Conservation (phyloP, 179 eudicot species). For the Sideroxylon spinosum region DNA sequence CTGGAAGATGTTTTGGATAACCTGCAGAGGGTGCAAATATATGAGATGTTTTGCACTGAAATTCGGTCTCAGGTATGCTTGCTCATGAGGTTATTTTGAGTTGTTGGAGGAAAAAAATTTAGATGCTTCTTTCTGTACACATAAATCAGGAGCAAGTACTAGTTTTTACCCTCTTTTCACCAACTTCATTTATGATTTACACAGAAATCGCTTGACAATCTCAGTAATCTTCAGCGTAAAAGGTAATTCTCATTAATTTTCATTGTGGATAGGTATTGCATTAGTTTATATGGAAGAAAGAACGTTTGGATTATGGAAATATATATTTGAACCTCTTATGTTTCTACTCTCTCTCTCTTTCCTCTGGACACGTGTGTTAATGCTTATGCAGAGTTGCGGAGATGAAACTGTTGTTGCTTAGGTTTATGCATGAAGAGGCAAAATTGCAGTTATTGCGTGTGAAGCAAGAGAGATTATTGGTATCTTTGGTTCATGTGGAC, state of each 20-base stretch:
- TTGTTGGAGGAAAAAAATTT: background rate
- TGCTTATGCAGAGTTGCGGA: constrained; percentile 49
- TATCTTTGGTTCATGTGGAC: constrained; percentile 26
- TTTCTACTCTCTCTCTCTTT: background rate
- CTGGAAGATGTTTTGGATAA: constrained; percentile 49
- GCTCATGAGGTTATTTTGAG: constrained; percentile 8
- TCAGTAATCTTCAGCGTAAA: constrained; percentile 33
- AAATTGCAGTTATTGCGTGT: constrained; percentile 48
- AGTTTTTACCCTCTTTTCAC: constrained; percentile 7
- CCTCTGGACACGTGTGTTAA: constrained; percentile 7
- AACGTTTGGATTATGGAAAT: constrained; percentile 10
- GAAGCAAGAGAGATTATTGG: constrained; percentile 57
- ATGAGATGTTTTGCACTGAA: constrained; percentile 36
- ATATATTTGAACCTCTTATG: constrained; percentile 4
- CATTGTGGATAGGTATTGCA: background rate
- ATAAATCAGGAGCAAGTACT: background rate
- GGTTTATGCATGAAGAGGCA: constrained; percentile 48
- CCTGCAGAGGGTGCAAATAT: constrained; percentile 47
- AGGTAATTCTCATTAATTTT: constrained; percentile 38
- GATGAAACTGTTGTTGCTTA: constrained; percentile 44
- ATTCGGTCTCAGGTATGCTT: constrained; percentile 55
- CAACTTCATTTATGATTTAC: constrained; percentile 21
- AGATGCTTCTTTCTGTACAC: background rate
- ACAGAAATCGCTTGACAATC: constrained; percentile 42
- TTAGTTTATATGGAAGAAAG: constrained; percentile 1